Base-by-base conservation (phyloP, 495 filamentous ascomycete genomes). In the Aspergillus homomorphus region DNA sequence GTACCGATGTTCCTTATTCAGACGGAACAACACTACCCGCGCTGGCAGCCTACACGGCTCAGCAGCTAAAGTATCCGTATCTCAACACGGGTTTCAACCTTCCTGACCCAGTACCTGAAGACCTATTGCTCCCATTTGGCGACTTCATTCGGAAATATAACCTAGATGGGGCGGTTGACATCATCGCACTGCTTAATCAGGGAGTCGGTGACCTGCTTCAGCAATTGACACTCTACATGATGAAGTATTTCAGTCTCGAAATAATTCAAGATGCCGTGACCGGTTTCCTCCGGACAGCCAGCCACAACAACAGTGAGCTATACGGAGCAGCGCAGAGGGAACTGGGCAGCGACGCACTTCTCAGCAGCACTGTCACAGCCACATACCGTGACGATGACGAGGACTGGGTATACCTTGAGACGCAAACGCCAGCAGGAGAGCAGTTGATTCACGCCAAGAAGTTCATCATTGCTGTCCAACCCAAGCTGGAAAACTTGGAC, bases 131-230 rank as follows among this genome's bases (percentile, higher is more conserved):
- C 16, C 67, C 79, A n/a, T 81, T 79, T 50, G 64, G 68, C 0
- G 68, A 80, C 3, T 83, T 78, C 57, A 50, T 80, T 15, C 51
- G 53, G 21, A 81, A 82, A 57, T 80, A 80, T 60, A 61, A 73
- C 16, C 49, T 80, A 22, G 53, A 26, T 22, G 48, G 21, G 19
- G 48, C 48, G 22, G 19, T 28, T 1, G 19, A 22, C 16, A 3
- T 43, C 30, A 53, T 53, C 16, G 51, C 51, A 1, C 33, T 22
- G 18, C 42, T 53, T 8, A 53, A 53, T 16, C 51, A 53, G 23
- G 51, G 51, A 15, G 51, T 70, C 20, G 74, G 68, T 14, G 63
- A 76, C 51, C 45, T 77, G 22, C 65, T 72, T 1, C 30, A 60
- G 15, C 55, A 48, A 9, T 24, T 19, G 10, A 61, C 61, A 0